Evolutionary conservation across 2,329 filamentous ascomycete species (phyloP).

Genomic region (Lecanosticta acicola): DNA sequence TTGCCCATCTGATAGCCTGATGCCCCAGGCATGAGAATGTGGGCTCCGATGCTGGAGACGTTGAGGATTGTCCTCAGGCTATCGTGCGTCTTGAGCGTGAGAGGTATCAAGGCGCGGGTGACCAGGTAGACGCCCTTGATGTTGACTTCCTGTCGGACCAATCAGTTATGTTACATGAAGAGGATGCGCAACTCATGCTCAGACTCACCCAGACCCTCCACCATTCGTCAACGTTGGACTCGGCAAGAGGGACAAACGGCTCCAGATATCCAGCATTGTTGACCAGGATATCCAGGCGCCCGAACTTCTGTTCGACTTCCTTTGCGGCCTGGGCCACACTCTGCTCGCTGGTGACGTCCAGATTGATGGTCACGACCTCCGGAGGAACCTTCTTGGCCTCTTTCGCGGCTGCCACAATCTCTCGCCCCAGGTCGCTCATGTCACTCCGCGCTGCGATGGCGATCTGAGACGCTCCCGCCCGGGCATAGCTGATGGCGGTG

Average conservation of each 20-base stretch:
- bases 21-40: slow-evolving; percentile 20
- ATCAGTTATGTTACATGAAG: background rate
- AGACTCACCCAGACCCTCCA: slow-evolving; percentile 40
- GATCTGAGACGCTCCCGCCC: slow-evolving; percentile 50
- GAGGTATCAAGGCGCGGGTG: slow-evolving; percentile 42
- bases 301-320: slow-evolving; percentile 30
- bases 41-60: slow-evolving; percentile 39
- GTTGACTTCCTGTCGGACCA: slow-evolving; percentile 42
- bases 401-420: slow-evolving; percentile 37
- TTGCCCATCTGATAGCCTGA: slow-evolving; percentile 45
- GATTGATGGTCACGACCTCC: slow-evolving; percentile 38
- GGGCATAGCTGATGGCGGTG: slow-evolving; percentile 51
- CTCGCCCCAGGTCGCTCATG: slow-evolving; percentile 35
- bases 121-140: slow-evolving; percentile 40
- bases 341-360: slow-evolving; percentile 40
- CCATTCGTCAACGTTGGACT: slow-evolving; percentile 39
- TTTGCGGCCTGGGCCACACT: slow-evolving; percentile 36
- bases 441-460: slow-evolving; percentile 50
- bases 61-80: slow-evolving; percentile 42
- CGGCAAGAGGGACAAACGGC: slow-evolving; percentile 16
- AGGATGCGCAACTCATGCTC: background rate
- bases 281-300: slow-evolving; percentile 34
- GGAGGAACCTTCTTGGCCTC: slow-evolving; percentile 32
- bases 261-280: slow-evolving; percentile 34
- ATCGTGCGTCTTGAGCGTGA: slow-evolving; percentile 29